A percentile compares a stretch with the other conserved stretches of the same genome.
Conservation (phyloP, 371 early-diverging fungal genomes). For the Rhizopus sp. region DNA sequence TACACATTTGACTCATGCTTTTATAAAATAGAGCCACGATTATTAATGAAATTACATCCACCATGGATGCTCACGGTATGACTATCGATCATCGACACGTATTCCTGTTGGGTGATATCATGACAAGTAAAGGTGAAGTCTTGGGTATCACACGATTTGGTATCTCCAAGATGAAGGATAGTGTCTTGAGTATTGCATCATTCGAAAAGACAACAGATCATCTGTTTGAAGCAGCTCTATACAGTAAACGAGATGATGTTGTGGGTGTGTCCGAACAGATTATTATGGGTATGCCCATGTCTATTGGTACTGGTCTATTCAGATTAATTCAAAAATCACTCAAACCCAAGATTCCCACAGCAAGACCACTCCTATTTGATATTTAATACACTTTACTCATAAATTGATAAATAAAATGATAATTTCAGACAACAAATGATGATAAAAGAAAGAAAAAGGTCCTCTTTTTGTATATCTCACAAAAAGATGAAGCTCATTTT, state of each 20-base stretch:
- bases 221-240: constrained; percentile 97
- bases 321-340: constrained; percentile 78
- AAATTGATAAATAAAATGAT: background rate
- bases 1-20: background rate
- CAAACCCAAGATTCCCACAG: constrained; percentile 54
- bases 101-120: constrained; percentile 98
- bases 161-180: constrained; percentile 98
- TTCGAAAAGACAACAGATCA: constrained; percentile 99
- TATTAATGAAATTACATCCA: constrained; percentile 85
- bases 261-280: constrained; percentile 99
- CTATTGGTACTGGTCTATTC: constrained; percentile 97
- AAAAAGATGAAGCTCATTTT: too few relatives aligned
- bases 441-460: too few relatives aligned
- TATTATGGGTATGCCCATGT: constrained; percentile 98
- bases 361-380: constrained; percentile 68
- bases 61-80: constrained; percentile 92
- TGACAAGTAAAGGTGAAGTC: constrained; percentile 99
- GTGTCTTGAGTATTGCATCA: constrained; percentile 99
- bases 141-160: constrained; percentile 99
- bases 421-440: background rate
- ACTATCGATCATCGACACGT: constrained; percentile 98
- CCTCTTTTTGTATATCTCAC: too few relatives aligned
- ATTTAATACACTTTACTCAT: constrained; percentile 14
- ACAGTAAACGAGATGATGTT: constrained; percentile 89
- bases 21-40: constrained; percentile 63